These are phyloP conservation scores for Kazachstania sp. DNA, from an alignment of 1,139 yeast genomes.

Conservation along the genomic window DNA sequence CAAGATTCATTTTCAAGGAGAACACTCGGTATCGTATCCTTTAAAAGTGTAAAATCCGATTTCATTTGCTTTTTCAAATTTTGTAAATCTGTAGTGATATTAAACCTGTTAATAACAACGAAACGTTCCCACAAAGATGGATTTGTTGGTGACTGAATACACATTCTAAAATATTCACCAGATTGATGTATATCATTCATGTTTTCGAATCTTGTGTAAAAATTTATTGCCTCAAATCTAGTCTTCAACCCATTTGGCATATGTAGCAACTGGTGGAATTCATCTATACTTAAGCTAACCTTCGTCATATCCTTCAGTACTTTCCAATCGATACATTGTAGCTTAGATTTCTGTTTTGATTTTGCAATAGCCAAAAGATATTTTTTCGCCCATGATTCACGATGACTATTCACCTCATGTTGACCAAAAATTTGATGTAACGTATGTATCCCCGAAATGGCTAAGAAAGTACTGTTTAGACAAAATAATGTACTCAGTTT, in stretches of 20 bases:
- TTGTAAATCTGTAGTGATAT: slow-evolving; percentile 17
- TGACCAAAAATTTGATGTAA: slow-evolving; percentile 39
- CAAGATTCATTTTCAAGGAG: slow-evolving; percentile 30
- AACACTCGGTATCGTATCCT: slow-evolving; percentile 39
- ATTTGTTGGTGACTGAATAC: slow-evolving; percentile 48
- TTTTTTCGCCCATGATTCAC: slow-evolving; percentile 28
- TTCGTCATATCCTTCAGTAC: slow-evolving; percentile 18
- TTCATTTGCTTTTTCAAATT: slow-evolving; percentile 26
- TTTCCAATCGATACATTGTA: slow-evolving; percentile 16
- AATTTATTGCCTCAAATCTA: slow-evolving; percentile 38
- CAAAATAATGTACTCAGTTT: slow-evolving; percentile 37
- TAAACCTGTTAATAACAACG: slow-evolving; percentile 36
- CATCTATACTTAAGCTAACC: slow-evolving; percentile 21
- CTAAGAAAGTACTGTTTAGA: slow-evolving; percentile 42
- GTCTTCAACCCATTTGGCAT: slow-evolving; percentile 44
- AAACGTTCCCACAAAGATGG: slow-evolving; percentile 46
- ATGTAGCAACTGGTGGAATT: slow-evolving; percentile 26
- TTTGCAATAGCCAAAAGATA: slow-evolving; percentile 19
- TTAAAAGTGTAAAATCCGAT: slow-evolving; percentile 31
- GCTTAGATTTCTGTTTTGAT: slow-evolving; percentile 16
- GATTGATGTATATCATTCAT: slow-evolving; percentile 14
- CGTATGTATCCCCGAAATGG: slow-evolving; percentile 48
- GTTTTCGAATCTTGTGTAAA: slow-evolving; percentile 18
- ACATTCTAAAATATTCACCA: slow-evolving; percentile 38
- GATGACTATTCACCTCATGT: slow-evolving; percentile 22